Conservation (phyloP, 345 rosid genomes). For the Heritiera fomes region DNA sequence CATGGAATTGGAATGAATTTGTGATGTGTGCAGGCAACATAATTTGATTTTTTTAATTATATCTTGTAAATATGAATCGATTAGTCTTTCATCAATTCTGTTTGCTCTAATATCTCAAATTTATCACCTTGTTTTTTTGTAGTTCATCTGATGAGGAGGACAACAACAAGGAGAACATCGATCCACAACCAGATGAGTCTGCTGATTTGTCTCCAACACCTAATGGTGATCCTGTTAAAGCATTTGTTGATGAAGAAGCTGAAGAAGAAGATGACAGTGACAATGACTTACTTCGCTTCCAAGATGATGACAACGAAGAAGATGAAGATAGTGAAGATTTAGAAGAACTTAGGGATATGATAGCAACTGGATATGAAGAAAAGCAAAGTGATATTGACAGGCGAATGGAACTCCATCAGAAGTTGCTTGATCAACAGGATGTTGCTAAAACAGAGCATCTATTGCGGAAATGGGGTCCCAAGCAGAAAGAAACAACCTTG, state of each 20-base stretch:
- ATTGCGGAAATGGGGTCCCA: slow-evolving; percentile 60
- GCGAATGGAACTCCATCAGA: slow-evolving; percentile 89
- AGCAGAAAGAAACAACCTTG: slow-evolving; percentile 39
- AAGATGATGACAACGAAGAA: slow-evolving; percentile 63
- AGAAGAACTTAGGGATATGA: slow-evolving; percentile 73
- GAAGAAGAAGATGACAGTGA: slow-evolving; percentile 98
- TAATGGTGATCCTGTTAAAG: slow-evolving; percentile 72
- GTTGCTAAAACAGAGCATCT: slow-evolving; percentile 80
- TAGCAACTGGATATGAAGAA: slow-evolving; percentile 72
- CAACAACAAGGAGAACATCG: slow-evolving; percentile 56
- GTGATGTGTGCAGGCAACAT: neutral
- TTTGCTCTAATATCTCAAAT: slow-evolving; percentile 7
- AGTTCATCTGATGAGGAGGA: slow-evolving; percentile 65
- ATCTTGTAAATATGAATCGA: neutral
- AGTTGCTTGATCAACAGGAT: slow-evolving; percentile 91
- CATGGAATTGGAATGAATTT: neutral
- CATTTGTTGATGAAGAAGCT: slow-evolving; percentile 88
- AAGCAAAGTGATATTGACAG: slow-evolving; percentile 64
- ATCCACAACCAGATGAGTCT: slow-evolving; percentile 36
- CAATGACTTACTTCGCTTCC: slow-evolving; percentile 62
- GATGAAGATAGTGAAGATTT: slow-evolving; percentile 65
- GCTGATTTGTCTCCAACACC: slow-evolving; percentile 41
- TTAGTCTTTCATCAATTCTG: neutral
- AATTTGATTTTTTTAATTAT: neutral
- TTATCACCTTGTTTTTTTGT: slow-evolving; percentile 23